phyloP scores from a whole-genome alignment of 768 basidiomycete species.

The Phylloporus scabripes region DNA sequence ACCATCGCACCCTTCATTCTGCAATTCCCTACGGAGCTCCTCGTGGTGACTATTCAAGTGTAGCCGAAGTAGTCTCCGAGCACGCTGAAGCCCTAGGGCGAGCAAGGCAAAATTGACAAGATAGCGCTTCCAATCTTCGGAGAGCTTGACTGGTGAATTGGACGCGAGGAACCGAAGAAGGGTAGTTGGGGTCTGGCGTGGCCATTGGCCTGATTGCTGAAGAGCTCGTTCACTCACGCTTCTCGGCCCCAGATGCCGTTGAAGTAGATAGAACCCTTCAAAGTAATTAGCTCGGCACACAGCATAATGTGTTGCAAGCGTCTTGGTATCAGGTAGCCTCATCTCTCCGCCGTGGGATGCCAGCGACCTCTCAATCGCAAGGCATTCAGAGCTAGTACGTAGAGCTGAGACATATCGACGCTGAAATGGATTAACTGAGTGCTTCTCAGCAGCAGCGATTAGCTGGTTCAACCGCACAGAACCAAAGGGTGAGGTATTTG shows the following conservation, averaged over 20 bases:
- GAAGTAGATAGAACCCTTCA: background rate
- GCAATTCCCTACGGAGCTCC: constrained; percentile 26
- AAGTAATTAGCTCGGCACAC: background rate
- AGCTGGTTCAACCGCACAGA: background rate
- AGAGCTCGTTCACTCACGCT: constrained; percentile 3
- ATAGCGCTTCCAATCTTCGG: constrained; percentile 23
- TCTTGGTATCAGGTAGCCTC: background rate
- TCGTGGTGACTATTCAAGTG: constrained; percentile 15
- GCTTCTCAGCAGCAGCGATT: background rate
- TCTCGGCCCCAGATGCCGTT: no score
- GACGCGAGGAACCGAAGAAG: constrained; percentile 29
- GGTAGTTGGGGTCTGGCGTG: constrained; percentile 24
- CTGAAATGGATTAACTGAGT: background rate
- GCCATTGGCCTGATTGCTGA: constrained; percentile 27
- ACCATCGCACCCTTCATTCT: constrained; percentile 16
- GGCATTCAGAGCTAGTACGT: background rate
- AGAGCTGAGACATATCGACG: background rate
- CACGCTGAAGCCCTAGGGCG: constrained; percentile 31
- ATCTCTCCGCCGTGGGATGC: background rate
- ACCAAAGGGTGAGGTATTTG: background rate
- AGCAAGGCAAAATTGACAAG: constrained; percentile 25
- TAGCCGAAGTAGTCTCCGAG: constrained; percentile 29
- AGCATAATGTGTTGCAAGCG: background rate
- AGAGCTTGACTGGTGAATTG: constrained; percentile 6
- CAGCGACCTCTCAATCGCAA: background rate